Base-by-base conservation (phyloP, 768 basidiomycete species). In the Macrolepiota albuminosa region DNA sequence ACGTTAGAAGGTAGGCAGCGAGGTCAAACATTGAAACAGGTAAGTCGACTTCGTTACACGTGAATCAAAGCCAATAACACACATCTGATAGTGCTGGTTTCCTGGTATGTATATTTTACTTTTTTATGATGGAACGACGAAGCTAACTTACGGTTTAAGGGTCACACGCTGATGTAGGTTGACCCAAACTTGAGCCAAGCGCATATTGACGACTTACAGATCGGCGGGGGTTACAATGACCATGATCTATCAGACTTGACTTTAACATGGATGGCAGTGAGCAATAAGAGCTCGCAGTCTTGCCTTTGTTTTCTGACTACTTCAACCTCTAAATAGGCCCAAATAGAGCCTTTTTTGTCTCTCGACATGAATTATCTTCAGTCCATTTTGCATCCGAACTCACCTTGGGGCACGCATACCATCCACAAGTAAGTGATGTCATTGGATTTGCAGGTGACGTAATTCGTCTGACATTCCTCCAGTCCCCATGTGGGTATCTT, bases 161-260 rank as follows among this genome's bases (percentile, higher is more conserved):
- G 36, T 71, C 66, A 49, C 78, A 81, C 64, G 72, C 75, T 37
- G 80, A 82, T 69, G 79, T 80, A 46, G 7, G 49, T 56, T 2
- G 16, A 3, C 46, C 6, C 26, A 4, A 31, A 33, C 10, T 21
- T 18, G 18, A 14, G 51, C 42, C 34, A 52, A 43, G 8, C 9
- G 21, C 13, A 36, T 39, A 7, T 46, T 55, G 26, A 46, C 6
- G 4, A 10, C 42, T 43, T 29, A 53, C 61, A 89, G 88, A 80
- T 87, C 49, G 88, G 88, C 16, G 89, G 89, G 31, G 88, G 89
- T 42, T 90, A 83, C 70, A 67, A 76, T 33, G 75, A 82, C 47
- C 88, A 88, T 68, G 89, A 91, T 64, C 69, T 91, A 33, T 78
- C 88, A 0, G 86, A 89, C 66, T 47, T 89, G 29, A 79, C 84